phyloP scores from a whole-genome alignment of 2,329 filamentous ascomycete genomes.

The Daldinia eschscholtzii region DNA sequence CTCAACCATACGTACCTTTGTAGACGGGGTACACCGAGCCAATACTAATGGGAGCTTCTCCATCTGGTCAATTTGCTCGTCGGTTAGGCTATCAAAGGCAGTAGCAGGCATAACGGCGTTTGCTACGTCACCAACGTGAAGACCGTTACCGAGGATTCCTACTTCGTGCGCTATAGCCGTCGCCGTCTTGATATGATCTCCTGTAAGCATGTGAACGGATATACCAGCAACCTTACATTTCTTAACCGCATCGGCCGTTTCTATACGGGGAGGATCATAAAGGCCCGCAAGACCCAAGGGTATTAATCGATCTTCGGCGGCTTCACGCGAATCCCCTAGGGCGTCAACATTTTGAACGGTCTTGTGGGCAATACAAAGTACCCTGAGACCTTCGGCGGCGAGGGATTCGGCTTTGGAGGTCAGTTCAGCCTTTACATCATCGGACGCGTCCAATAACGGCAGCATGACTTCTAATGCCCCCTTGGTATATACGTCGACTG shows the following conservation, averaged over 20 bases:
- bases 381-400: conserved; percentile 73
- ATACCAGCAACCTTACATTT: conserved; percentile 72
- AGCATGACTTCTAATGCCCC: conserved; percentile 70
- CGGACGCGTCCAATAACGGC: conserved; percentile 63
- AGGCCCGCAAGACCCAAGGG: conserved; percentile 79
- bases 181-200: conserved; percentile 76
- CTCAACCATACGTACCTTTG: conserved; percentile 81
- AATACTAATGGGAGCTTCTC: conserved; percentile 74
- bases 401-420: conserved; percentile 66
- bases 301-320: conserved; percentile 68
- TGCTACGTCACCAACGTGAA: conserved; percentile 55
- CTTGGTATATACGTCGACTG: conserved; percentile 66
- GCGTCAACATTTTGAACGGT: conserved; percentile 54
- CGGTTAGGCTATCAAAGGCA: conserved; percentile 72
- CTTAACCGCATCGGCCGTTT: conserved; percentile 72
- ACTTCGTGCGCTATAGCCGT: conserved; percentile 75
- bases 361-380: conserved; percentile 74
- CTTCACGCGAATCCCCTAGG: conserved; percentile 62
- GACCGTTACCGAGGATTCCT: conserved; percentile 65
- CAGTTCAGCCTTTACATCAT: conserved; percentile 61
- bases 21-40: conserved; percentile 76
- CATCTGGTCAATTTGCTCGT: conserved; percentile 72
- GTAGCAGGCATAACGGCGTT: conserved; percentile 71
- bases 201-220: conserved; percentile 77
- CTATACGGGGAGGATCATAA: conserved; percentile 78